phyloP scores from a whole-genome alignment of 2,329 filamentous ascomycete genomes.

The Aspergillus floridensis region DNA sequence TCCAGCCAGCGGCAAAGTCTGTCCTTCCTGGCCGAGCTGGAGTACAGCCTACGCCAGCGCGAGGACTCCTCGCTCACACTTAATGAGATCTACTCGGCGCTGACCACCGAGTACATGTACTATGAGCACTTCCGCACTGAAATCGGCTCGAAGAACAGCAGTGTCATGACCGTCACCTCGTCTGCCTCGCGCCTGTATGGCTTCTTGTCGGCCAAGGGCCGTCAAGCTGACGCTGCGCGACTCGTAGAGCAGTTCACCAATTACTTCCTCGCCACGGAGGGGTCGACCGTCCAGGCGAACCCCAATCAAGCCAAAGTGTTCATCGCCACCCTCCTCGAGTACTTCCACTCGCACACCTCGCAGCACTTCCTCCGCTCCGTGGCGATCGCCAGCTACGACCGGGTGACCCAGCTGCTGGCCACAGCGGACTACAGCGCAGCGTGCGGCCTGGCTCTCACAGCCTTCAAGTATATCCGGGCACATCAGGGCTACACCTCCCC shows the following conservation, averaged over 20 bases:
- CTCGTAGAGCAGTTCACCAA: conserved; percentile 31
- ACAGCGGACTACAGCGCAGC: conserved; percentile 30
- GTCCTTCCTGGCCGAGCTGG: conserved; percentile 48
- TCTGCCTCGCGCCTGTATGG: conserved; percentile 33
- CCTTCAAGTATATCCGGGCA: conserved; percentile 35
- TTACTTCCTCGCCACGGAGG: conserved; percentile 35
- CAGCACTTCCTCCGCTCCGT: conserved; percentile 37
- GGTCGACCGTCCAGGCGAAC: conserved; percentile 24
- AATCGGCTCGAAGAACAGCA: conserved; percentile 38
- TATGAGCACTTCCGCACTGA: conserved; percentile 40
- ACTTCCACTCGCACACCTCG: conserved; percentile 35
- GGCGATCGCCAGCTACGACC: conserved; percentile 33
- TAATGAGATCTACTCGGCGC: conserved; percentile 44
- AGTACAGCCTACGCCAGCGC: conserved; percentile 36
- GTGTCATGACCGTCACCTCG: conserved; percentile 37
- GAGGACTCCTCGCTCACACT: conserved; percentile 29
- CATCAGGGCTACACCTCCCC: conserved; percentile 30
- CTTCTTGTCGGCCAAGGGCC: conserved; percentile 30
- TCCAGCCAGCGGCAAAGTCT: conserved; percentile 33
- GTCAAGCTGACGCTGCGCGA: conserved; percentile 18
- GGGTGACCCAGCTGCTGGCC: conserved; percentile 30
- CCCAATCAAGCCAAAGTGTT: conserved; percentile 30
- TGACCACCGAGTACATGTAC: conserved; percentile 45
- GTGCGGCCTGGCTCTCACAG: conserved; percentile 31
- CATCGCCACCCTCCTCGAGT: conserved; percentile 30